Base-by-base conservation (phyloP, 2,329 filamentous ascomycete species). In the Gnomoniopsis sp. region DNA sequence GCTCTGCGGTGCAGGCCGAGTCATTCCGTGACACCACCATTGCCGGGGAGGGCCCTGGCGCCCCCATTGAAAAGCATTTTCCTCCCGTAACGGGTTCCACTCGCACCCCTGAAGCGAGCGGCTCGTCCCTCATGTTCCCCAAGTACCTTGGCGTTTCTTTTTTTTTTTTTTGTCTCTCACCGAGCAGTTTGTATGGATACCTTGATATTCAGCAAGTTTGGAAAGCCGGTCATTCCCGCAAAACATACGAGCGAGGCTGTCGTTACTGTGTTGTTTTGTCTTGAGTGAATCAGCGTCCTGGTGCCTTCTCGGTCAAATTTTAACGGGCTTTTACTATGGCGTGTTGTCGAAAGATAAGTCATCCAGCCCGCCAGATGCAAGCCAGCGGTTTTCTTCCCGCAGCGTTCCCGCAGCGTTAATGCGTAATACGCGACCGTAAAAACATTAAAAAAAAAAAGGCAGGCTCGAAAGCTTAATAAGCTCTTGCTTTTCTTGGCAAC, bases 1-100 rank as follows among this genome's bases (percentile, higher is more conserved):
- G 59, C 59, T 62, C 59, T 62, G 59, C 59, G 53, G 57, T 47
- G 51, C 19, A 7, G 19, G 44, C 44, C 19, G 19, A 23, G 19
- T 22, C 44, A 44, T 44, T 44, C 41, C n/a, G 19, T 61, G 56
- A 56, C 52, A 59, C 44, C 59, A 43, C 38, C 11, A 58, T 55
- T 6, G 19, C 59, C 50, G 59, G 21, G 36, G 26, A 30, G 26
- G 26, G 26, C 26, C 26, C 26, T 30, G 26, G n/a, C n/a, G n/a
- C n/a, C n/a, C n/a, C n/a, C n/a, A n/a, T n/a, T n/a, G 26, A 30
- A 30, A 30, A 30, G 8, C 26, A 30, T 30, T 30, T 30, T 41
- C 14, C n/a, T 41, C 14, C 14, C 38, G 38, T 41, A 41, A 41
- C n/a, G 38, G 38, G 38, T 41, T 41, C 38, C 38, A 41, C 38